Percentiles rank a stretch among this genome's conserved stretches.
phyloP scores from a whole-genome alignment of 2,329 filamentous ascomycete species.

The Tolypocladium pustulatum region DNA sequence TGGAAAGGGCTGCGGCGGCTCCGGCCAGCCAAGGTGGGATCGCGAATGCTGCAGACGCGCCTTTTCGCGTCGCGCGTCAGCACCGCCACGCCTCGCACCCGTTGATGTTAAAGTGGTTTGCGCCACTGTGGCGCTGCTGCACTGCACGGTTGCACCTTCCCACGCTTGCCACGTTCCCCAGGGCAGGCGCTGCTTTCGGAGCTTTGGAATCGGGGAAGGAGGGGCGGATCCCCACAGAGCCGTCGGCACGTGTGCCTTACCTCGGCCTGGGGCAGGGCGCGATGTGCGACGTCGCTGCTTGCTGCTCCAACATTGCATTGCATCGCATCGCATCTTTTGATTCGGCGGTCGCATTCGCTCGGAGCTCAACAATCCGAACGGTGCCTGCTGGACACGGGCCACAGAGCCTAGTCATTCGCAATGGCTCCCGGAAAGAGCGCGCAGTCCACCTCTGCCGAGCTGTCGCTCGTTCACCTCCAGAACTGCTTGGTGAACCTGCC shows the following conservation, averaged over 20 bases:
- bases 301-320: not conserved
- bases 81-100: constrained; percentile 13
- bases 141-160: too few relatives aligned
- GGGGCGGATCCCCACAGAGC: constrained; percentile 1
- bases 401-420: constrained; percentile 5
- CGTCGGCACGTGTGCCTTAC: constrained; percentile 24
- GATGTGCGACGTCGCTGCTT: not conserved
- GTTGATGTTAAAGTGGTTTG: constrained; percentile 5
- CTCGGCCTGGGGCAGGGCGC: constrained; percentile 15
- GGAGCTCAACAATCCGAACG: not conserved
- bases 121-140: constrained; percentile 3
- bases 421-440: constrained; percentile 44
- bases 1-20: not conserved
- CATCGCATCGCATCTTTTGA: not conserved
- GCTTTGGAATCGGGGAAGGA: not conserved
- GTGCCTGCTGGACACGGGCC: not conserved
- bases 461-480: constrained; percentile 79
- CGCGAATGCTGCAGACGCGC: constrained; percentile 15
- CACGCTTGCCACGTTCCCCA: not conserved
- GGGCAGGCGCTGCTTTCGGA: not conserved
- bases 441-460: constrained; percentile 64
- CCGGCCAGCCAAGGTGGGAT: not conserved
- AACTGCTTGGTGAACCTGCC: constrained; percentile 94
- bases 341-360: constrained; percentile 1
- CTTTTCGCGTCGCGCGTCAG: constrained; percentile 20